Conservation (phyloP, 306 rosid genomes). For the Leucaena leucocephala region DNA sequence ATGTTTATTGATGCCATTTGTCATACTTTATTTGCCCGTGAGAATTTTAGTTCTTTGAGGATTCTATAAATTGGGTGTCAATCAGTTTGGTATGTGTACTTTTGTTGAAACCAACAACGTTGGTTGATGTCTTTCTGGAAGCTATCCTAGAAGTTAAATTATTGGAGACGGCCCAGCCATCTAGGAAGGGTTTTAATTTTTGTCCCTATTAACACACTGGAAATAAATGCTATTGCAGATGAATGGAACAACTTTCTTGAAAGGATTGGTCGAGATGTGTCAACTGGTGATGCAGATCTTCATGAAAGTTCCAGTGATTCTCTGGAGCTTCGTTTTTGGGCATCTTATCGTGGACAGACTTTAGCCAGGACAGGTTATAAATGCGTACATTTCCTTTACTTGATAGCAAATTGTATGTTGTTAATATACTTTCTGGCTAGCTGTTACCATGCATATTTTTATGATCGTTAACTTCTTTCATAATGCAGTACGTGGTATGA, state of each 20-base stretch:
- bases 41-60: no score
- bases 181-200: not conserved
- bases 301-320: constrained; percentile 73
- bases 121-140: not conserved
- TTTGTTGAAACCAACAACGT: not conserved
- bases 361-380: constrained; percentile 92
- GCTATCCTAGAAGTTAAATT: not conserved
- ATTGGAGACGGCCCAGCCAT: not conserved
- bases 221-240: constrained; percentile 51
- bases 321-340: constrained; percentile 98
- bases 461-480: constrained; percentile 28
- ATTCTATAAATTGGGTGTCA: not conserved
- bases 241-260: constrained; percentile 96
- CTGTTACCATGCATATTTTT: constrained; percentile 19
- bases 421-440: not conserved
- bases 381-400: constrained; percentile 14
- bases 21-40: no score
- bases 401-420: constrained; percentile 17
- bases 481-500: constrained; percentile 95
- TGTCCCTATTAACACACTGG: not conserved
- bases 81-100: not conserved
- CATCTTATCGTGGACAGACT: constrained; percentile 94
- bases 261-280: constrained; percentile 74
- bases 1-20: no score
- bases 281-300: constrained; percentile 76